Evolutionary conservation across 2,329 filamentous ascomycete species (phyloP), one percentile per base, ranked within the genome.

Genomic region (Biscogniauxia marginata): DNA sequence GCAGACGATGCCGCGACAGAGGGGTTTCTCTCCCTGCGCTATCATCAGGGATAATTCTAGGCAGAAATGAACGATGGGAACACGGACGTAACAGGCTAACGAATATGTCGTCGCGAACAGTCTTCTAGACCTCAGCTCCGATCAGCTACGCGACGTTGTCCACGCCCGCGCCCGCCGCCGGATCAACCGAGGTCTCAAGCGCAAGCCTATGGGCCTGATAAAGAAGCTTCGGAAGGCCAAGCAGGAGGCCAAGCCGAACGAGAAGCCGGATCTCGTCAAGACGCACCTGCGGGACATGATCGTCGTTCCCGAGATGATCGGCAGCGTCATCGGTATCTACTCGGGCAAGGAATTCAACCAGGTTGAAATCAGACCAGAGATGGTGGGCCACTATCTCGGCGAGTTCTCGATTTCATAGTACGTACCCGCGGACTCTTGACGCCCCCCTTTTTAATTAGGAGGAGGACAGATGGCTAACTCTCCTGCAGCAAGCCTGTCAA

Each of bases 291-390:
- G 93, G 81, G 89, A 99, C 85, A 99, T 99, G 95, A 97, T 99
- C 79, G 88, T 99, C 76, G 95, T 99, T 71, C 95, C 95, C 73
- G 95, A 99, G 87, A 98, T 99, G 95, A 99, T 99, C 77, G 95
- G 95, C 74, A 90, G 85, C 80, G 93, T 99, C 74, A 90, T 99
- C 74, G 95, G 93, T 78, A 95, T 99, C 85, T 99, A 99, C 90
- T 96, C 91, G 70, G 95, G 95, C 77, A 99, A 99, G 89, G 93
- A 98, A 83, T 99, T 99, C 90, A 99, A 99, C 89, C 93, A 97
- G 87, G 93, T 99, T 73, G 95, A 99, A 83, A 95, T 99, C 84
- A 97, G 97, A 89, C 95, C 95, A 73, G 95, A 99, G 87, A 99
- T 99, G 95, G 95, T 99, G 80, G 95, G 95, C 79, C 93, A 98